These are phyloP conservation scores for Penicillium samsonianum DNA, from an alignment of 495 filamentous ascomycete genomes.

Conservation along the genomic window DNA sequence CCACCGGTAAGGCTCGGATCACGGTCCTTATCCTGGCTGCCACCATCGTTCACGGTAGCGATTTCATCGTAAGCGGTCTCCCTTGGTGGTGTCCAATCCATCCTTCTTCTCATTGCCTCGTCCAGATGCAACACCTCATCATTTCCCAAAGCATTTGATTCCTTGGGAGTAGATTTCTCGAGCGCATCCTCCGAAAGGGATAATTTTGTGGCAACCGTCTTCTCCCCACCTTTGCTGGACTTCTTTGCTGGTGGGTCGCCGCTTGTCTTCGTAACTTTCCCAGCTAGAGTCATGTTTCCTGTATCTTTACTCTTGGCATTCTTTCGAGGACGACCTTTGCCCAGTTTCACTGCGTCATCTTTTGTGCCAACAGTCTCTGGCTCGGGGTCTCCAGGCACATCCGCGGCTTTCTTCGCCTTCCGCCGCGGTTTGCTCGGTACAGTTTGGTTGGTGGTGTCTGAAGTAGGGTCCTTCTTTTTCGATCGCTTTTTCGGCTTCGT, in stretches of 20 bases:
- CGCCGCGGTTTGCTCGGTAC: conserved; percentile 18
- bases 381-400: conserved; percentile 1
- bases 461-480: conserved; percentile 12
- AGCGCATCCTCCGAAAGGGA: conserved; percentile 4
- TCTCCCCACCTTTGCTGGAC: conserved; percentile 18
- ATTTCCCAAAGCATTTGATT: conserved; percentile 17
- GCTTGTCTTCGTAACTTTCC: conserved; percentile 38
- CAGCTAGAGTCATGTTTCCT: conserved; percentile 38
- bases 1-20: not conserved
- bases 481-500: conserved; percentile 13
- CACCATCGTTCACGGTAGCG: conserved; percentile 17
- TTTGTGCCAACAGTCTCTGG: conserved; percentile 9
- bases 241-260: conserved; percentile 19
- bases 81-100: conserved; percentile 50
- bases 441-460: conserved; percentile 6
- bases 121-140: conserved; percentile 36
- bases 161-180: not conserved
- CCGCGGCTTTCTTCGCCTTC: conserved; percentile 22
- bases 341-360: conserved; percentile 24
- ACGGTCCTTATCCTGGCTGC: not conserved
- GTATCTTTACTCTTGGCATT: conserved; percentile 23
- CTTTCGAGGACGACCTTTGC: conserved; percentile 23
- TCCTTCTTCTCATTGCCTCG: conserved; percentile 37
- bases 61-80: conserved; percentile 14
- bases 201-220: conserved; percentile 1